Evolutionary conservation across 2,329 filamentous ascomycete species (phyloP).

Genomic region (Aspergillus transmontanensis): DNA sequence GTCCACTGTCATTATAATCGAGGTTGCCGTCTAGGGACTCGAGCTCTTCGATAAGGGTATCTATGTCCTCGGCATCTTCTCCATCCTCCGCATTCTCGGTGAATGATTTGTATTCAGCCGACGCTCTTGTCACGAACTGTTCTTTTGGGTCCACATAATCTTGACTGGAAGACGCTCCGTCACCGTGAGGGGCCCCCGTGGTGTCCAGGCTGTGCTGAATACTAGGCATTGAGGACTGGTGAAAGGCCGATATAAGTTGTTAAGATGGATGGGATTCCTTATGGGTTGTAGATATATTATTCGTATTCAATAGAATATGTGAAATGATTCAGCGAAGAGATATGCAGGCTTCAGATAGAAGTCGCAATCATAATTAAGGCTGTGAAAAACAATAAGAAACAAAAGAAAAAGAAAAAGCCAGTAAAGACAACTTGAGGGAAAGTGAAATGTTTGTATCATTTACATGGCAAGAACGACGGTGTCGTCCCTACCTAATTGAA

Average conservation of each 20-base stretch:
- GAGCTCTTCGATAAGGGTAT: conserved; percentile 77
- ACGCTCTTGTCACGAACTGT: not conserved
- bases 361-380: not conserved
- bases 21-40: conserved; percentile 77
- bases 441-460: not conserved
- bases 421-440: not conserved
- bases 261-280: not conserved
- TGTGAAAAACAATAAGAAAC: not conserved
- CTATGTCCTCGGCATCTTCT: conserved; percentile 81
- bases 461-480: not conserved
- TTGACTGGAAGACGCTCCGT: not conserved
- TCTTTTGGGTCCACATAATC: not conserved
- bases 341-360: not conserved
- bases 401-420: not conserved
- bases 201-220: not conserved
- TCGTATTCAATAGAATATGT: not conserved
- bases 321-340: not conserved
- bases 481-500: not conserved
- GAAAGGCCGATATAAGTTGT: not conserved
- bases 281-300: not conserved
- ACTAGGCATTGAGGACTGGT: not conserved
- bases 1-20: conserved; percentile 62
- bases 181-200: not conserved
- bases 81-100: conserved; percentile 51
- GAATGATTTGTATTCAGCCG: not conserved